A percentile compares a stretch with the other conserved stretches of the same genome.
Evolutionary conservation across 169 alveolate genomes (phyloP).

Genomic region (Eimeria falciformis): DNA sequence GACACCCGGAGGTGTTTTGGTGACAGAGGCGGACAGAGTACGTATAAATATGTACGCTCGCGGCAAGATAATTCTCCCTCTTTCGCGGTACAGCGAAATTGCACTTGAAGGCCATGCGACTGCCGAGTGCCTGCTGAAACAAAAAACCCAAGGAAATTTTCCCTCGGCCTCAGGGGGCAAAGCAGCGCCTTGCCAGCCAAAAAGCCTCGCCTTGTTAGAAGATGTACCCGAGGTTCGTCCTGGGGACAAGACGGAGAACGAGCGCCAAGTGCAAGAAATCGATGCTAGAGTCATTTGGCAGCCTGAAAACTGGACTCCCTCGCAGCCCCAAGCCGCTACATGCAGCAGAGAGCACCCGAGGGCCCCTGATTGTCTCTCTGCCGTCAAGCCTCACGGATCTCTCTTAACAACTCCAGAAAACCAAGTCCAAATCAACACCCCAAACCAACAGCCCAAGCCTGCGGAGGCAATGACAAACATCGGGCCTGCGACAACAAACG

Average conservation of each 20-base stretch:
- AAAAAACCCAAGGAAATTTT: not conserved
- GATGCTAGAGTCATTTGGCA: constrained; percentile 41
- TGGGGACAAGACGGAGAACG: constrained; percentile 9
- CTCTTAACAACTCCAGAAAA: no score
- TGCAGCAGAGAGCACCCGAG: no score
- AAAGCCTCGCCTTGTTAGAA: not conserved
- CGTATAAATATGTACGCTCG: constrained; percentile 15
- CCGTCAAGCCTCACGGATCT: no score
- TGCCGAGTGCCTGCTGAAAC: not conserved
- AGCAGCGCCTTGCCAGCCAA: not conserved
- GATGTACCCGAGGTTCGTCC: constrained; percentile 10
- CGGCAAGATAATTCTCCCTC: constrained; percentile 64
- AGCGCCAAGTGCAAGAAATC: constrained; percentile 38
- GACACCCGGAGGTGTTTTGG: constrained; percentile 64
- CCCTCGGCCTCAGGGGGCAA: not conserved
- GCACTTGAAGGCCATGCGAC: not conserved
- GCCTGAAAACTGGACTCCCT: constrained; percentile 59
- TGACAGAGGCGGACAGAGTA: constrained; percentile 69
- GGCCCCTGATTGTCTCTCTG: no score
- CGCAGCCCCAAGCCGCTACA: not conserved
- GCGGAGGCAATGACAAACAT: not conserved
- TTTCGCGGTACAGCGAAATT: constrained; percentile 7
- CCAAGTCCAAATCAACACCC: no score
- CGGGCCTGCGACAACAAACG: no score
- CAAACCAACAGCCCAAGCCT: no score